Base-by-base conservation (phyloP, 371 early-diverging fungal genomes). In the Mortierella sp. region DNA sequence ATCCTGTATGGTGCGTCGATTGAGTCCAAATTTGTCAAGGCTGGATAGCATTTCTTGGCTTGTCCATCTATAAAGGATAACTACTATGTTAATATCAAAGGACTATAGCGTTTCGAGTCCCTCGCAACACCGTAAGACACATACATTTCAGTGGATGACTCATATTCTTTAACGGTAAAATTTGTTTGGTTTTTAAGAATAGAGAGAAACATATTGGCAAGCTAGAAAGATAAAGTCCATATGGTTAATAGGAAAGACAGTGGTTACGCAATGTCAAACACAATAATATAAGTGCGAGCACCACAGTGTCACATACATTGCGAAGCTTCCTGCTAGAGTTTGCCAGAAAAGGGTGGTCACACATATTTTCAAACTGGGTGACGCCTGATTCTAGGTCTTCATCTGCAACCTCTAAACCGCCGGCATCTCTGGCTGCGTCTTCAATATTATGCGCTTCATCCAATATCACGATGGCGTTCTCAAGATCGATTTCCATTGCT, bases 381-480 rank as follows among this genome's bases (percentile, higher is more conserved):
- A 71, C 51, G 0, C 91, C 54, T 2, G 63, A 37, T 2, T 53
- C 29, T 12, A 92, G 59, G 13, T 85, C 78, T 0, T 70, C 54
- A 55, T 90, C 89, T 10, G 79, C 78, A 1, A 88, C 64, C 43
- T 91, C 91, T 37, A 86, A 68, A 0, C 89, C 88, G 1, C 86
- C 88, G 26, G 89, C 84, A 6, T 78, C 70, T n/a, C 89, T 78
- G 9, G 90, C 83, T 17, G 85, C 84, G 72, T 89, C 88, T n/a
- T 82, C 85, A 63, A 89, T 83, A 60, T 91, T 89, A 53, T 91
- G 90, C 8, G 90, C 93, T 66, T 98, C 99, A 71, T 98, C 99
- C 40, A 98, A 81, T 37, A 98, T 95, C 4, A 98, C 79, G 22
- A 97, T 89, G 32, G 86, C 74, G 40, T 90, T 86, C 4, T 86